Base-by-base conservation (phyloP, 2,329 filamentous ascomycete genomes). In the Ophiostoma tasmaniense region DNA sequence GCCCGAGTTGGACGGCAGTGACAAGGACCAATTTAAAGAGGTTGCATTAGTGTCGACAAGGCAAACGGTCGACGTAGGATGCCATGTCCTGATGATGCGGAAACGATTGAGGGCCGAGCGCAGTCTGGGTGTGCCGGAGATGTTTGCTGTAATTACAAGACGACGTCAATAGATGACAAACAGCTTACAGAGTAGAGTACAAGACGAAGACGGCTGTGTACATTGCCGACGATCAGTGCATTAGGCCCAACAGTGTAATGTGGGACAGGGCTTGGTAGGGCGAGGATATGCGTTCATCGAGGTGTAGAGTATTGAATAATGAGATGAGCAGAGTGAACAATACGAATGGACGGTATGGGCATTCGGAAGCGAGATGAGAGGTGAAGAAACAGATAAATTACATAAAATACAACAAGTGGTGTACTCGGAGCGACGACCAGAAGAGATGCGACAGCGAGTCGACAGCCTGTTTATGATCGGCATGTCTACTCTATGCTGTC, bases 41-140 rank as follows among this genome's bases (percentile, higher is more conserved):
- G 50, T 55, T 55, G 50, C 50, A 55, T 28, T 55, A 55, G 50
- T 55, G 14, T 66, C 45, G 50, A 55, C 50, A 55, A 55, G 50
- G 50, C 50, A 55, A 55, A 55, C 50, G 50, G 50, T 45, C 20
- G 42, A 17, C 17, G 33, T 33, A 33, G 5, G 3, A 3, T 33
- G 30, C 3, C 6, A 6, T 33, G 6, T 33, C 8, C 8, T 33
- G 33, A 39, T 10, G 13, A 39, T 39, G 14, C 13, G 3, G 37
- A 55, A 55, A 25, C 50, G 42, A 2, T 25, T 4, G 22, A 25
- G 22, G 50, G 50, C 50, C 50, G 50, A 55, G 50, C 50, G 50
- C 50, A 25, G 50, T 55, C 50, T 55, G 22, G 17, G 17, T n/a
- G 42, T 45, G 50, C 50, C 50, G 50, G 50, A 55, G 50, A 55